Conservation (phyloP, 257 asterid genomes). For the Ilex aquifolium region DNA sequence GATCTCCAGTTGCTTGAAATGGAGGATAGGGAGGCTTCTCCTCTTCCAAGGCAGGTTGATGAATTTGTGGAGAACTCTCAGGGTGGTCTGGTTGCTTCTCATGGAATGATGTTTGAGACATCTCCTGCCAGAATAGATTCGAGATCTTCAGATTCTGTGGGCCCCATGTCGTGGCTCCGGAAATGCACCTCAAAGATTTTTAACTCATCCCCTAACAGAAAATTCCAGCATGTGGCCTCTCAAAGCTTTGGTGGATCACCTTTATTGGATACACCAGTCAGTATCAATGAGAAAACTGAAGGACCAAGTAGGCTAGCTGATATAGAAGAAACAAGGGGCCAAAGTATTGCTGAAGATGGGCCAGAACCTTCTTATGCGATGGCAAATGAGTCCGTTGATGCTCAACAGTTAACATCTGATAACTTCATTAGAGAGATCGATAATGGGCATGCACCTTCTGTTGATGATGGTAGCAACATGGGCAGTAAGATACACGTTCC, state of each 20-base stretch:
- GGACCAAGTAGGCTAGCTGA: conserved; percentile 19
- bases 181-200: too few species aligned
- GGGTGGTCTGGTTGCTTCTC: not conserved
- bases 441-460: not conserved
- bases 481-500: conserved; percentile 25
- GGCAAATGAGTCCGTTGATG: not conserved
- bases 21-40: not conserved
- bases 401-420: conserved; percentile 2
- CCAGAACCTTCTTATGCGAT: conserved; percentile 11
- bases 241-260: too few species aligned
- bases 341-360: conserved; percentile 16
- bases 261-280: too few species aligned
- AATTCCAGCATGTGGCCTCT: too few species aligned
- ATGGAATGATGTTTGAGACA: not conserved
- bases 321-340: conserved; percentile 8
- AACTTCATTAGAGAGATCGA: not conserved
- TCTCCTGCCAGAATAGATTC: not conserved
- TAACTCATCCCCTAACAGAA: too few species aligned
- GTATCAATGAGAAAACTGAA: too few species aligned
- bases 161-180: too few species aligned
- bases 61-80: not conserved
- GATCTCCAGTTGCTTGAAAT: conserved; percentile 2
- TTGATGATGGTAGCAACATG: conserved; percentile 9
- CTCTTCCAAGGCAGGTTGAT: not conserved
- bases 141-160: not conserved